Conservation (phyloP, 2,329 filamentous ascomycete species). For the Clonostachys solani region DNA sequence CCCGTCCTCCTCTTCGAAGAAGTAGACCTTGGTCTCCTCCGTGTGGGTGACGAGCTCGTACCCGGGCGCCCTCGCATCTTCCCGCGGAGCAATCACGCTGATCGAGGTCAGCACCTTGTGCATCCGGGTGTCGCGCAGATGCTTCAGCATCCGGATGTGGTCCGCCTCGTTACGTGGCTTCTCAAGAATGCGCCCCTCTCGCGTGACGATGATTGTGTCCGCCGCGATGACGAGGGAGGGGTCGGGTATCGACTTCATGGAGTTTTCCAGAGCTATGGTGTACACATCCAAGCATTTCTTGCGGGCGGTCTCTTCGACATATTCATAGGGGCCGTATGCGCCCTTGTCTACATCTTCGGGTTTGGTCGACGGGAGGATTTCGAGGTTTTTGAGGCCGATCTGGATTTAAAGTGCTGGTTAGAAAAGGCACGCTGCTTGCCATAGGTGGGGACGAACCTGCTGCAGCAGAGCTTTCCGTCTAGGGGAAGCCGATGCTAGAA, state of each 20-base stretch:
- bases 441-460: constrained; percentile 40
- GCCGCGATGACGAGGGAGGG: constrained; percentile 84
- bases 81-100: constrained; percentile 75
- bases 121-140: constrained; percentile 68
- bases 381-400: constrained; percentile 77
- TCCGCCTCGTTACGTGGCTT: constrained; percentile 81
- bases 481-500: constrained; percentile 88
- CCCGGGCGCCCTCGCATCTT: constrained; percentile 76
- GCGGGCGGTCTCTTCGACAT: constrained; percentile 82
- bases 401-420: constrained; percentile 22
- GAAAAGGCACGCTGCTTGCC: constrained; percentile 1
- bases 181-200: constrained; percentile 76
- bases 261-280: constrained; percentile 34
- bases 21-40: constrained; percentile 89
- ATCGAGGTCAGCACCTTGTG: constrained; percentile 88
- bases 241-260: constrained; percentile 50
- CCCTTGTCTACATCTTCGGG: constrained; percentile 83
- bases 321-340: constrained; percentile 74
- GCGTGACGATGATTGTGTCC: constrained; percentile 83
- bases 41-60: constrained; percentile 79
- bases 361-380: constrained; percentile 78
- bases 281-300: constrained; percentile 79
- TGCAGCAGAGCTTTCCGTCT: constrained; percentile 77
- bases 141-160: constrained; percentile 79
- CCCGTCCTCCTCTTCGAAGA: constrained; percentile 60